A percentile compares a stretch with the other conserved stretches of the same genome.
Evolutionary conservation across 2,329 filamentous ascomycete species (phyloP).

Genomic region (Pseudogymnoascus destructans): DNA sequence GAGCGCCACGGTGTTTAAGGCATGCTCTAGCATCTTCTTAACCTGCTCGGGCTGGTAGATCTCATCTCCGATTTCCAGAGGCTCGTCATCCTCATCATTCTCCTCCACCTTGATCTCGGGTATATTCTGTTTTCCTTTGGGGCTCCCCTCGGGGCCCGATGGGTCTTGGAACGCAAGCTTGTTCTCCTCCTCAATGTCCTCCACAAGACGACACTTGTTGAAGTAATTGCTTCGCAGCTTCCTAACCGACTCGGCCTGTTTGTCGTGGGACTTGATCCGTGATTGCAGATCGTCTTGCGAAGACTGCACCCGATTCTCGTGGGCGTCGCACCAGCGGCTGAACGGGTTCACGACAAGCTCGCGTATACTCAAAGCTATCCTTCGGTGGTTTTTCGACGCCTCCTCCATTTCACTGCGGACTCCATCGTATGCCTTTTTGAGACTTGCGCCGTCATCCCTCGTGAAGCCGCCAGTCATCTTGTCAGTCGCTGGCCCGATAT

Average conservation of each 20-base stretch:
- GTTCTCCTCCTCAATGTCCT: slow-evolving; percentile 96
- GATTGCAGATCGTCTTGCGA: slow-evolving; percentile 88
- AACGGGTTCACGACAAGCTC: slow-evolving; percentile 93
- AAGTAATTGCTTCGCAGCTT: slow-evolving; percentile 95
- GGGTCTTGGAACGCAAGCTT: slow-evolving; percentile 94
- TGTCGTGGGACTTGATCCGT: slow-evolving; percentile 85
- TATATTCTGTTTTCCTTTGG: slow-evolving; percentile 43
- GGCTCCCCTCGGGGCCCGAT: slow-evolving; percentile 44
- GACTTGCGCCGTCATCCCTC: slow-evolving; percentile 88
- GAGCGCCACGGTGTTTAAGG: slow-evolving; percentile 75
- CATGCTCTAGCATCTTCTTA: slow-evolving; percentile 78
- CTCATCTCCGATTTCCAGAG: slow-evolving; percentile 83
- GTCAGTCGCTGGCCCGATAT: slow-evolving; percentile 73
- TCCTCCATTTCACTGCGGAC: slow-evolving; percentile 87
- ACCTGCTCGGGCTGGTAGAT: slow-evolving; percentile 74
- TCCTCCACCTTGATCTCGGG: slow-evolving; percentile 78
- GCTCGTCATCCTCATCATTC: slow-evolving; percentile 62
- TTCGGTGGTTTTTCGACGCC: slow-evolving; percentile 77
- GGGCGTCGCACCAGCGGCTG: slow-evolving; percentile 88
- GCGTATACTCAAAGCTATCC: slow-evolving; percentile 91
- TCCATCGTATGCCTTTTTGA: slow-evolving; percentile 78
- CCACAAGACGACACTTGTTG: slow-evolving; percentile 93
- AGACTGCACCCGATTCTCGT: slow-evolving; percentile 79
- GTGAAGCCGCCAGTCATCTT: slow-evolving; percentile 72
- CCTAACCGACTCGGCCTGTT: slow-evolving; percentile 78